Conservation (phyloP, 108 stramenopile genomes). For the Epipyxis sp. region DNA sequence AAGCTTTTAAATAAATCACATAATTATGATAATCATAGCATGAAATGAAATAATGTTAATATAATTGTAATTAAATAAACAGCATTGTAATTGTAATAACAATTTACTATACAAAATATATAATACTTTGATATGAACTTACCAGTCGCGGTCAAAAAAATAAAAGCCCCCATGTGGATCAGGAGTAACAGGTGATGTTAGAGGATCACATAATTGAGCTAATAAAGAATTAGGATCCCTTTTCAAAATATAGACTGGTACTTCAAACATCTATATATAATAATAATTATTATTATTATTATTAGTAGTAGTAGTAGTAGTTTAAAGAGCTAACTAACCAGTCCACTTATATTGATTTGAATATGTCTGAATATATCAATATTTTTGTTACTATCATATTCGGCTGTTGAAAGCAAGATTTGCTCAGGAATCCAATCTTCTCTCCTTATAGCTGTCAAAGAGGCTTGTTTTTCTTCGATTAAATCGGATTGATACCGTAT, state of each 20-base stretch:
- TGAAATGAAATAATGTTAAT: no score
- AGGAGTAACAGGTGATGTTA: background rate
- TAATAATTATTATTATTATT: no score
- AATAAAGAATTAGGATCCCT: constrained; percentile 3
- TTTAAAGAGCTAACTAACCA: no score
- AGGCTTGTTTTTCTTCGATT: background rate
- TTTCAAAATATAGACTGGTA: background rate
- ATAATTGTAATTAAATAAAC: no score
- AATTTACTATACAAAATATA: no score
- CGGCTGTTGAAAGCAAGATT: no score
- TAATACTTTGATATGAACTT: no score
- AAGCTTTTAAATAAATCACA: background rate
- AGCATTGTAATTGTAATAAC: no score
- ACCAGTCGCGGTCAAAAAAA: constrained; percentile 20
- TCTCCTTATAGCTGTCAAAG: background rate
- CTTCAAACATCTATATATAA: constrained; percentile 28
- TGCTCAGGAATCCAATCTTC: background rate
- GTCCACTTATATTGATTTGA: constrained; percentile 5
- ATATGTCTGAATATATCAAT: no score
- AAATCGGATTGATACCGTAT: background rate
- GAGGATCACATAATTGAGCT: constrained; percentile 1
- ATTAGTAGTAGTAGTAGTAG: no score
- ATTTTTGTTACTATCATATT: no score
- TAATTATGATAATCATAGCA: no score
- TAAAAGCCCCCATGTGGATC: constrained; percentile 4